These are phyloP conservation scores for Talaromyces stipitatus DNA, from an alignment of 495 filamentous ascomycete species.

Conservation along the genomic window DNA sequence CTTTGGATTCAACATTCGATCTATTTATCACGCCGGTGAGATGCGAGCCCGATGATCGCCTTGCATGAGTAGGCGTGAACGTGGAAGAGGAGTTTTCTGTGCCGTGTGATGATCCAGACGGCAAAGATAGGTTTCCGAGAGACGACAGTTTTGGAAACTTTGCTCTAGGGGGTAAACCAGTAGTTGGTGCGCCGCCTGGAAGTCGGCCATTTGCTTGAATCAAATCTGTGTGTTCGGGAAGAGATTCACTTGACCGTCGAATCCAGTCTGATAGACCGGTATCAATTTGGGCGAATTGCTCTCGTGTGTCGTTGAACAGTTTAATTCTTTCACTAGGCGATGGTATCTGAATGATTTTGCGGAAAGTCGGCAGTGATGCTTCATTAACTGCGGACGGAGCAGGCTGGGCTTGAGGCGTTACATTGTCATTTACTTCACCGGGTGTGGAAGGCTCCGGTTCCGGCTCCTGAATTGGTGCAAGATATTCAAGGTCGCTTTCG, in stretches of 20 bases:
- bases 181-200: constrained; percentile 20
- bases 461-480: neutral
- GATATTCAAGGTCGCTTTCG: neutral
- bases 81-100: constrained; percentile 30
- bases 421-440: neutral
- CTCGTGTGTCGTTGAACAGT: constrained; percentile 60
- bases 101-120: constrained; percentile 26
- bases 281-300: constrained; percentile 62
- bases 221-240: constrained; percentile 46
- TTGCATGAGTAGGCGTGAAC: constrained; percentile 21
- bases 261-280: constrained; percentile 75
- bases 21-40: constrained; percentile 33
- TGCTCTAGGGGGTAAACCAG: constrained; percentile 26
- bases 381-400: constrained; percentile 16
- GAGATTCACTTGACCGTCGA: constrained; percentile 31
- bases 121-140: constrained; percentile 24
- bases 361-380: constrained; percentile 49
- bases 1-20: constrained; percentile 55
- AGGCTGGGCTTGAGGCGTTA: neutral
- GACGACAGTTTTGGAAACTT: constrained; percentile 40
- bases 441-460: neutral
- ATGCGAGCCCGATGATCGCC: constrained; percentile 25
- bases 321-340: constrained; percentile 55
- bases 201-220: constrained; percentile 26
- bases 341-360: constrained; percentile 62